Conservation (phyloP, 192 early-diverging fungal species). For the Coemansia sp. region DNA sequence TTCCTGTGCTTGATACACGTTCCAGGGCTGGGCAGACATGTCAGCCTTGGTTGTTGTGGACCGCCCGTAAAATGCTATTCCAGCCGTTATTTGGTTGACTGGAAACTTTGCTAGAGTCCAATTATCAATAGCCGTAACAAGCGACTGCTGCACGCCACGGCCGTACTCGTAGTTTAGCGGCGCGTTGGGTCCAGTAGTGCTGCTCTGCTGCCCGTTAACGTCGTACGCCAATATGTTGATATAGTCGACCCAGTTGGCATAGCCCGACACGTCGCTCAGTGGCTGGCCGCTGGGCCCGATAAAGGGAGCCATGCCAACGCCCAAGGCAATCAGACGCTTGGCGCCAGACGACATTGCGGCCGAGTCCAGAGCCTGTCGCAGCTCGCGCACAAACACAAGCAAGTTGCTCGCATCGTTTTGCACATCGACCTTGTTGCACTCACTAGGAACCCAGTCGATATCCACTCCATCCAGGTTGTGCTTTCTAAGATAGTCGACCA, state of each 20-base stretch:
- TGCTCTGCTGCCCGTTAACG: conserved; percentile 57
- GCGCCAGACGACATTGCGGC: conserved; percentile 21
- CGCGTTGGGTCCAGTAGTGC: conserved; percentile 64
- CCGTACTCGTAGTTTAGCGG: conserved; percentile 52
- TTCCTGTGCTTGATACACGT: conserved; percentile 39
- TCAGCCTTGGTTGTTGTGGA: conserved; percentile 19
- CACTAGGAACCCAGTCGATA: conserved; percentile 67
- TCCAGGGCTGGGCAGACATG: conserved; percentile 36
- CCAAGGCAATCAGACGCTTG: conserved; percentile 62
- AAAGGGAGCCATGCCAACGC: conserved; percentile 65
- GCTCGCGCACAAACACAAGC: conserved; percentile 60
- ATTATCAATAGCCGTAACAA: conserved; percentile 52
- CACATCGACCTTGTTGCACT: conserved; percentile 61
- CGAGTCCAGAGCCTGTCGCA: conserved; percentile 57
- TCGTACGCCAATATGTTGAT: conserved; percentile 76
- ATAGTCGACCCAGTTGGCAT: conserved; percentile 63
- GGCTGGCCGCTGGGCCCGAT: conserved; percentile 50
- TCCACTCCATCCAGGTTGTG: conserved; percentile 64
- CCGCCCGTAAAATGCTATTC: conserved; percentile 67
- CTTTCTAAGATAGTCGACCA: conserved; percentile 48
- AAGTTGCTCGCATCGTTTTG: conserved; percentile 67
- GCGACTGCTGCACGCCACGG: conserved; percentile 35
- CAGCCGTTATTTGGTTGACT: conserved; percentile 59
- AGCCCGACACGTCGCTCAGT: conserved; percentile 60
- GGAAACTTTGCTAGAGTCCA: conserved; percentile 66